These are phyloP conservation scores for Parietichytrium sp. DNA, from an alignment of 108 stramenopile genomes.

Conservation along the genomic window DNA sequence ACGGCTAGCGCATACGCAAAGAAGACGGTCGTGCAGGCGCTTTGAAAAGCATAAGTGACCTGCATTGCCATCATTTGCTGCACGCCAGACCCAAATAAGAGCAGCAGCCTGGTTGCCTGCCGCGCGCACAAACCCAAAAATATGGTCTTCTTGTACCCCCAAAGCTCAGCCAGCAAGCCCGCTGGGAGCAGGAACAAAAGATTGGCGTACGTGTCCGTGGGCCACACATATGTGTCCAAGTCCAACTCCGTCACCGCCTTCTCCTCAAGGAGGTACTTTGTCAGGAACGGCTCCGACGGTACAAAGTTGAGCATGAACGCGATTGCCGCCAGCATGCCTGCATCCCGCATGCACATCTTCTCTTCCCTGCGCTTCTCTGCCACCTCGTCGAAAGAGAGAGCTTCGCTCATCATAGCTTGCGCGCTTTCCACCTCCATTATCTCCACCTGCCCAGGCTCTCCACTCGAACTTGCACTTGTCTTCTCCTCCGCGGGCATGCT, in stretches of 20 bases:
- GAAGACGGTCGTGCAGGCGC: slow-evolving; percentile 6
- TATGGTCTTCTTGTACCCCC: neutral
- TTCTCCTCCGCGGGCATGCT: no score
- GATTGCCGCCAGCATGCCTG: no score
- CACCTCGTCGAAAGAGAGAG: no score
- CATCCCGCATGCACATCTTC: no score
- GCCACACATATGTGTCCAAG: neutral
- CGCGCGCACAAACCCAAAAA: neutral
- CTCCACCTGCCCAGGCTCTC: no score
- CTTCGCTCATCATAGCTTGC: no score
- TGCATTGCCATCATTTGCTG: slow-evolving; percentile 27
- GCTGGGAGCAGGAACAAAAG: slow-evolving; percentile 15
- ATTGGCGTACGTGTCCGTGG: neutral
- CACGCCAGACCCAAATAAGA: slow-evolving; percentile 12
- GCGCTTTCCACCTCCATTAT: no score
- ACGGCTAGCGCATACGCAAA: neutral
- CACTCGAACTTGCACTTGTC: no score
- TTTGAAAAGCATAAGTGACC: slow-evolving; percentile 11
- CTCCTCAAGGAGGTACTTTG: slow-evolving; percentile 22
- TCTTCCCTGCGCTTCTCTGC: no score
- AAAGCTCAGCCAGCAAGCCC: slow-evolving; percentile 16
- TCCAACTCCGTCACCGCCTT: slow-evolving; percentile 21
- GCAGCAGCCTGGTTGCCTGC: neutral
- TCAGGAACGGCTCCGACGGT: slow-evolving; percentile 31
- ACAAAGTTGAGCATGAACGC: no score